Evolutionary conservation across 108 stramenopile genomes (phyloP).

Genomic region (Bacterosira constricta): DNA sequence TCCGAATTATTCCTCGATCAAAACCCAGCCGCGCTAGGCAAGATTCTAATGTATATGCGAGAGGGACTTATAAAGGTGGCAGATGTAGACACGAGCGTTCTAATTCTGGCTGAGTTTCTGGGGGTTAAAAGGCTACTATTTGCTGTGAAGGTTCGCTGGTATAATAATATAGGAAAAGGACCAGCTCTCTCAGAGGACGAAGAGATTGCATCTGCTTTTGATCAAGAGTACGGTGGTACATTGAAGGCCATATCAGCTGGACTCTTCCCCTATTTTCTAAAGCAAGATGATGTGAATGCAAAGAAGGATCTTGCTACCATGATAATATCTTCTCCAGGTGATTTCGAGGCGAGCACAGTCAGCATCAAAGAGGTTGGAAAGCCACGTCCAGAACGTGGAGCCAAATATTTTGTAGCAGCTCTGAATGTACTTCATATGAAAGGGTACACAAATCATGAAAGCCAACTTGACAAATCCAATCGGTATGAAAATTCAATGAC

Average conservation of each 20-base stretch:
- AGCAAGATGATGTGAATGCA: not conserved
- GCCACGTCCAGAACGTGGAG: no score
- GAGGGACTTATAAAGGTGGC: constrained; percentile 1
- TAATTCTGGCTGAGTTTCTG: constrained; percentile 12
- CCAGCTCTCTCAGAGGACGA: not conserved
- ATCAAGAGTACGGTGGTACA: constrained; percentile 4
- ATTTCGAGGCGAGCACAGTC: no score
- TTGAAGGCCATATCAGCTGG: not conserved
- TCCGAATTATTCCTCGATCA: no score
- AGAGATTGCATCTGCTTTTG: not conserved
- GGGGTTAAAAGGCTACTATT: constrained; percentile 2
- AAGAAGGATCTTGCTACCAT: not conserved
- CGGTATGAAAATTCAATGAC: no score
- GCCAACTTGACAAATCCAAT: not conserved
- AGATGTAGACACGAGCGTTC: constrained; percentile 1
- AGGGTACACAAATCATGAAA: not conserved
- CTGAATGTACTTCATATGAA: not conserved
- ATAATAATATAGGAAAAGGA: constrained; percentile 13
- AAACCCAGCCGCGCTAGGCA: no score
- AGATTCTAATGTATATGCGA: constrained; percentile 19
- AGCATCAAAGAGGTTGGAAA: not conserved
- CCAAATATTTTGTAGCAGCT: no score
- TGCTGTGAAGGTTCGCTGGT: constrained; percentile 2
- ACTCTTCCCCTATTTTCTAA: not conserved
- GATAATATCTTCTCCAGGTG: not conserved